phyloP scores from a whole-genome alignment of 192 early-diverging fungal genomes.

The Geranomyces variabilis region DNA sequence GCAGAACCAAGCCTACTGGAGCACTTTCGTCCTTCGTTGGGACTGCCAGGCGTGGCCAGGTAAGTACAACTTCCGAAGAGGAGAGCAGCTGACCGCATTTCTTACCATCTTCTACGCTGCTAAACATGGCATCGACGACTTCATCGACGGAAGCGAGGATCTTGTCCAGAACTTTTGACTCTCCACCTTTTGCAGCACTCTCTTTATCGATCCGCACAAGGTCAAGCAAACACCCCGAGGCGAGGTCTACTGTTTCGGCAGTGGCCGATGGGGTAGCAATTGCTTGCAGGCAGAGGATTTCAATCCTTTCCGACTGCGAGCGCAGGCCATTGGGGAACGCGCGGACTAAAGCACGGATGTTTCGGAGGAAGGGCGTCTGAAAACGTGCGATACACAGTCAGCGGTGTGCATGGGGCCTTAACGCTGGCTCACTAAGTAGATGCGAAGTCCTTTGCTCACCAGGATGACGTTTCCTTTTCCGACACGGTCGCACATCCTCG shows the following conservation, averaged over 20 bases:
- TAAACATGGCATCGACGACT: conserved; percentile 8
- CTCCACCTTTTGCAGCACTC: background rate
- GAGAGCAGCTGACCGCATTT: too few species aligned
- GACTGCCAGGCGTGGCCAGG: too few species aligned
- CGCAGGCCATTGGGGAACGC: conserved; percentile 13
- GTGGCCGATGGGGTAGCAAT: too few species aligned
- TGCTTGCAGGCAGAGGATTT: conserved; percentile 15
- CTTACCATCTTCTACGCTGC: conserved; percentile 9
- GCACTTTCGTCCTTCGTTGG: background rate
- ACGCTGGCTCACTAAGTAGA: background rate
- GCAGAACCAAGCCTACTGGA: background rate
- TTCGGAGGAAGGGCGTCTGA: conserved; percentile 5
- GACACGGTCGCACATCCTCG: conserved; percentile 1
- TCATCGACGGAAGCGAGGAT: conserved; percentile 6
- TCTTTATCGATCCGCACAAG: conserved; percentile 8
- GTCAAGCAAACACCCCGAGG: background rate
- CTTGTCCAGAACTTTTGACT: background rate
- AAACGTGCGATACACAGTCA: background rate
- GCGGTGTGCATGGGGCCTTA: background rate
- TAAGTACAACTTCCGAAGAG: too few species aligned
- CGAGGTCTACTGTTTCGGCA: background rate
- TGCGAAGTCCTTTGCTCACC: conserved; percentile 2
- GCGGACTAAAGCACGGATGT: background rate
- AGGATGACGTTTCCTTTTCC: background rate
- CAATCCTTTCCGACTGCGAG: conserved; percentile 17